These are phyloP conservation scores for Jackrogersella minutella DNA, from an alignment of 495 filamentous ascomycete genomes.

Conservation along the genomic window DNA sequence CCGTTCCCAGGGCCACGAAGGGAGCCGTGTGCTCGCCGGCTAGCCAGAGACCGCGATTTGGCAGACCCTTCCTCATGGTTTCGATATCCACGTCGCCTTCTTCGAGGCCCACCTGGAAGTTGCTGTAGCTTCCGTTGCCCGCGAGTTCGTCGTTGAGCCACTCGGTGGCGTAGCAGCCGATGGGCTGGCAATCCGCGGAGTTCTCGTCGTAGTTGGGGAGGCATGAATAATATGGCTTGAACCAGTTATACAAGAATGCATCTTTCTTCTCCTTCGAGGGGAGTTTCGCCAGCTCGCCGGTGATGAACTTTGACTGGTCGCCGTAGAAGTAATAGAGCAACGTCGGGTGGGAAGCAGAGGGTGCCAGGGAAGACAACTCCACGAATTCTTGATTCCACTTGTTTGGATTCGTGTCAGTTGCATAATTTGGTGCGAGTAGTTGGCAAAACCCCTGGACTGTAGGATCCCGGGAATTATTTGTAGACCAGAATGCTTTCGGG, in stretches of 20 bases:
- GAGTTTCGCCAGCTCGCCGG: constrained; percentile 50
- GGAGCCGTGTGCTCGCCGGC: constrained; percentile 95
- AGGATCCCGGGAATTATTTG: constrained; percentile 33
- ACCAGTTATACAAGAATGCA: constrained; percentile 64
- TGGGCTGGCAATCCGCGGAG: constrained; percentile 67
- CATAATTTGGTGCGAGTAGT: constrained; percentile 72
- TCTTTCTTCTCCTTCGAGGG: constrained; percentile 48
- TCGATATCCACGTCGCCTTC: constrained; percentile 78
- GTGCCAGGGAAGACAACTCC: constrained; percentile 74
- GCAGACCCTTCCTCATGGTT: constrained; percentile 72
- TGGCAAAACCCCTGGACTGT: constrained; percentile 67
- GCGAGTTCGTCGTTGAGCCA: constrained; percentile 87
- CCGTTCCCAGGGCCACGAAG: constrained; percentile 86
- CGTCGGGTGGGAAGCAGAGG: constrained; percentile 74
- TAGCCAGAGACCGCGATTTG: constrained; percentile 80
- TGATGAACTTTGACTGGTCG: constrained; percentile 59
- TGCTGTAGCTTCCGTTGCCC: constrained; percentile 89
- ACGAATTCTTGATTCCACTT: constrained; percentile 82
- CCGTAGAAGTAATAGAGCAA: constrained; percentile 94
- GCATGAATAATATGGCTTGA: constrained; percentile 78
- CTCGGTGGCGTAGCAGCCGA: constrained; percentile 70
- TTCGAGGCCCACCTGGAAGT: constrained; percentile 81
- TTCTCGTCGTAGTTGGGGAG: constrained; percentile 68
- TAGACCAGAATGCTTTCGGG: constrained; percentile 68
- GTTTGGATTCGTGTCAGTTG: constrained; percentile 65